Evolutionary conservation across 257 asterid species (phyloP).

Genomic region (Gardenia jasminoides): DNA sequence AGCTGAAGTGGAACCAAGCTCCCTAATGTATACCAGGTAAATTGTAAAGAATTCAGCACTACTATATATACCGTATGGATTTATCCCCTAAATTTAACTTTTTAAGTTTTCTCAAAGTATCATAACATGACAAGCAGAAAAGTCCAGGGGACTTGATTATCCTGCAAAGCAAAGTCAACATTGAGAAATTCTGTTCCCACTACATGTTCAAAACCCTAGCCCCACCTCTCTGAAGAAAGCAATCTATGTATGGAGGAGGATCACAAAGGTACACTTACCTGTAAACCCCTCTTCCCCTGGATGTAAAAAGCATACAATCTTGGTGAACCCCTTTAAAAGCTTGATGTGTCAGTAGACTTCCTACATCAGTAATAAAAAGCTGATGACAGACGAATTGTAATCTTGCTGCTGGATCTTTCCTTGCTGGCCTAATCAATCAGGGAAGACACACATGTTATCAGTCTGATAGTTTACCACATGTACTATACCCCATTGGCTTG

Average conservation of each 20-base stretch:
- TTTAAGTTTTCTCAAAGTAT: too few species aligned
- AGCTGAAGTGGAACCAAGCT: too few species aligned
- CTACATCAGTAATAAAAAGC: not conserved
- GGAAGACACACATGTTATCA: not conserved
- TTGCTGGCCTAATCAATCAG: not conserved
- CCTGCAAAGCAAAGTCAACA: constrained; percentile 1
- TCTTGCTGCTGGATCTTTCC: not conserved
- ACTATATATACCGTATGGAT: not conserved
- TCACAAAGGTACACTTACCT: not conserved
- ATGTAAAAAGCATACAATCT: not conserved
- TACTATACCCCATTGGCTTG: not conserved
- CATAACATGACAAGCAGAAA: constrained; percentile 7
- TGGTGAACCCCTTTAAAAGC: not conserved
- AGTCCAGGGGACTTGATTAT: not conserved
- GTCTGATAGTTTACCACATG: not conserved
- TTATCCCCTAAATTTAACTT: too few species aligned
- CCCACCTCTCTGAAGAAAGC: not conserved
- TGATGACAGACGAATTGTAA: not conserved
- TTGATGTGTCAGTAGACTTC: not conserved
- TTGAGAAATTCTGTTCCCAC: constrained; percentile 5
- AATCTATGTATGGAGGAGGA: not conserved
- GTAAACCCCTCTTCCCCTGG: not conserved
- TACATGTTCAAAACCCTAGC: not conserved
- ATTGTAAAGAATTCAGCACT: too few species aligned
- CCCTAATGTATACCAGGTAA: too few species aligned